A percentile compares a stretch with the other conserved stretches of the same genome.
phyloP scores from a whole-genome alignment of 371 early-diverging fungal species.

The Mucor lusitanicus region DNA sequence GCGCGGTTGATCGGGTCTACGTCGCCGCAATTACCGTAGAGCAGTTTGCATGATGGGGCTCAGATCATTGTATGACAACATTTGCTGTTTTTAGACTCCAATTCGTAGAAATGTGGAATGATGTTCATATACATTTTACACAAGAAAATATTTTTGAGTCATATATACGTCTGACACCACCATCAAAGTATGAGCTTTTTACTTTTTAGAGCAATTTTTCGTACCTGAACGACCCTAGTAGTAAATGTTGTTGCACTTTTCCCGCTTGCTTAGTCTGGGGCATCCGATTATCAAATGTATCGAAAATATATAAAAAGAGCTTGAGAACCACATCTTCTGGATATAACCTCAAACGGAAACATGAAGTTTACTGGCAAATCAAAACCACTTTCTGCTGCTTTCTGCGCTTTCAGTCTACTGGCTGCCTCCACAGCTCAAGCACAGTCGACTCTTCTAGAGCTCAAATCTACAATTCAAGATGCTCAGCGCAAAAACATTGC shows the following conservation, averaged over 20 bases:
- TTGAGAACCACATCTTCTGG: neutral
- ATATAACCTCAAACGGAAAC: neutral
- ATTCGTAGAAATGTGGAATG: neutral
- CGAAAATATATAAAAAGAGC: neutral
- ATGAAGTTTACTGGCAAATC: constrained; percentile 16
- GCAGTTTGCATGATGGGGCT: neutral
- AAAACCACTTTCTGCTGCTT: constrained; percentile 49
- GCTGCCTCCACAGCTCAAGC: neutral
- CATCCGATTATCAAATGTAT: neutral
- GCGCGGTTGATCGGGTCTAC: neutral
- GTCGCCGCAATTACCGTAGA: neutral
- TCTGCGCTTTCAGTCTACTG: constrained; percentile 60
- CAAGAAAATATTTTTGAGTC: neutral
- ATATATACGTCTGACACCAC: neutral
- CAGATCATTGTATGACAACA: neutral
- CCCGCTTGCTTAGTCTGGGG: neutral
- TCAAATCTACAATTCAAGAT: neutral
- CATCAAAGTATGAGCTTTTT: neutral
- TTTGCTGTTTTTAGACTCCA: neutral
- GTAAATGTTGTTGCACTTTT: neutral
- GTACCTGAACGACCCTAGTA: neutral
- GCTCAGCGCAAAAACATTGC: constrained; percentile 2
- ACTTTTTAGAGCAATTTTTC: neutral
- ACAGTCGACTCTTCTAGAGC: neutral
- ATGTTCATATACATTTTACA: neutral